A percentile compares a stretch with the other conserved stretches of the same genome.
Evolutionary conservation across 1,139 yeast genomes (phyloP).

Genomic region (Suhomyces kunorum): DNA sequence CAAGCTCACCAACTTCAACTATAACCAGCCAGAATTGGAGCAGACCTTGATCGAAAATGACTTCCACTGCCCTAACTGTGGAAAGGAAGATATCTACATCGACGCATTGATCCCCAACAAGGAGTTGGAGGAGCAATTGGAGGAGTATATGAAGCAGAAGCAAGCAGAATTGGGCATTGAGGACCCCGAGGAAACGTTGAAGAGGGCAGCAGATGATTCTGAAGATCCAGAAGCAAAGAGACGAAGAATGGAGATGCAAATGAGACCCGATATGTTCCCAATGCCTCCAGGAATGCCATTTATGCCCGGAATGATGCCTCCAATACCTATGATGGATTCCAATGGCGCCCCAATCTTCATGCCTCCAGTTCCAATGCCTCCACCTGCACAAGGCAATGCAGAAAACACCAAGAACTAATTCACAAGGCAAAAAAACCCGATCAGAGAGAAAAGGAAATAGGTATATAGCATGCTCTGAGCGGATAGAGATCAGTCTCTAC

Average conservation of each 20-base stretch:
- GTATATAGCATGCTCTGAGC: not conserved
- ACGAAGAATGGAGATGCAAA: slow-evolving; percentile 28
- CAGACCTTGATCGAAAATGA: slow-evolving; percentile 76
- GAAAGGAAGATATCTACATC: slow-evolving; percentile 67
- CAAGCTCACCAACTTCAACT: slow-evolving; percentile 43
- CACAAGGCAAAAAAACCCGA: not conserved
- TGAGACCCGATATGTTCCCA: slow-evolving; percentile 23
- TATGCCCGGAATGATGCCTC: slow-evolving; percentile 18
- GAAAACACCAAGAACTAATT: not conserved
- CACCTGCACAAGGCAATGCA: not conserved
- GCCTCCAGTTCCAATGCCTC: slow-evolving; percentile 15
- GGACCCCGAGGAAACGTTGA: slow-evolving; percentile 32
- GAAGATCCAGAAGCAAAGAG: slow-evolving; percentile 33
- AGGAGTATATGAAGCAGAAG: slow-evolving; percentile 51
- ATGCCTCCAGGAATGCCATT: slow-evolving; percentile 18
- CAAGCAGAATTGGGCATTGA: slow-evolving; percentile 42
- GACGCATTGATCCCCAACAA: slow-evolving; percentile 69
- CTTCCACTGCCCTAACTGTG: slow-evolving; percentile 89
- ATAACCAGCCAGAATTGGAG: slow-evolving; percentile 55
- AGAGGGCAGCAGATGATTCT: slow-evolving; percentile 27
- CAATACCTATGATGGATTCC: slow-evolving; percentile 15
- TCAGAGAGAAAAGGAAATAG: not conserved
- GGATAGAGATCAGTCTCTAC: not conserved
- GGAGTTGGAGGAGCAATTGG: slow-evolving; percentile 56
- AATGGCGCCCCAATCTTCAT: slow-evolving; percentile 18